Conservation (phyloP, 331 rosid species). For the Stylosanthes scabra region DNA sequence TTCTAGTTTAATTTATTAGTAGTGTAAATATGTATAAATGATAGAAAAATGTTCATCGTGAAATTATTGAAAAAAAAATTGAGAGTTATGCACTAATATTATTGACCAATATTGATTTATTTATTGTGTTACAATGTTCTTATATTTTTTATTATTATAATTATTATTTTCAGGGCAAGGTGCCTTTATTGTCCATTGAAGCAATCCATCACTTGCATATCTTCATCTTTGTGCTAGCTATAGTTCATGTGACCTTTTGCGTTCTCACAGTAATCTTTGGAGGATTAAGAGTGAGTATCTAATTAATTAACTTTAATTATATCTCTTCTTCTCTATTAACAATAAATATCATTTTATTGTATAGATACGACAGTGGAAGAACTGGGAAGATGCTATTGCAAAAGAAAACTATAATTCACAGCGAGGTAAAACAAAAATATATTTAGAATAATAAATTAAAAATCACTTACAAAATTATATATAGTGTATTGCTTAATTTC, state of each 20-base stretch:
- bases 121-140: too few relatives aligned
- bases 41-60: too few relatives aligned
- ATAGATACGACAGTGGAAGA: constrained; percentile 75
- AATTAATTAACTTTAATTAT: neutral
- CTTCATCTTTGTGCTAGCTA: constrained; percentile 72
- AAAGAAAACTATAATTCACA: constrained; percentile 41
- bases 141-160: too few relatives aligned
- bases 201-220: constrained; percentile 72
- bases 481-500: neutral
- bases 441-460: constrained; percentile 1
- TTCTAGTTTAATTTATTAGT: too few relatives aligned
- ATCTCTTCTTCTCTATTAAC: neutral
- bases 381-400: constrained; percentile 62
- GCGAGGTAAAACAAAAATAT: constrained; percentile 38
- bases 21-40: too few relatives aligned
- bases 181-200: constrained; percentile 60
- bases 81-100: too few relatives aligned
- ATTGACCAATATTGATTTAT: too few relatives aligned
- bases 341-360: neutral
- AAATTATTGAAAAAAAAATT: too few relatives aligned
- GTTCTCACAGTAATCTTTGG: constrained; percentile 67
- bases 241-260: constrained; percentile 71
- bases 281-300: constrained; percentile 56
- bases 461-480: neutral
- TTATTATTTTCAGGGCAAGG: constrained; percentile 58